phyloP scores from a whole-genome alignment of 306 rosid species.

The Citrullus colocynthis region DNA sequence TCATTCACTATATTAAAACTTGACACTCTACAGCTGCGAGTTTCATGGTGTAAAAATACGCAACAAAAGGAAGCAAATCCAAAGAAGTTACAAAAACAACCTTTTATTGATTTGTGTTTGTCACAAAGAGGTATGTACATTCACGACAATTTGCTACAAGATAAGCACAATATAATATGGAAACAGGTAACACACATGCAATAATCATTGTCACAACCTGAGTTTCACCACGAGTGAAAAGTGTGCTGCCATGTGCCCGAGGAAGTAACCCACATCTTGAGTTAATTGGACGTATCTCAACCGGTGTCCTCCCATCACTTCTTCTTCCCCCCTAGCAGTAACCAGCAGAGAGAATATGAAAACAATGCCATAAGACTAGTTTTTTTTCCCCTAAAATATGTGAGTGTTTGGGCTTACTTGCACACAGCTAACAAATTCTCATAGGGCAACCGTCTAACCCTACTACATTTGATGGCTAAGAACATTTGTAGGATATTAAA shows the following conservation, averaged over 20 bases:
- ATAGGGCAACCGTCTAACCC: not conserved
- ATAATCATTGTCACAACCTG: constrained; percentile 42
- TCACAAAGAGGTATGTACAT: not conserved
- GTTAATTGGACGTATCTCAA: constrained; percentile 68
- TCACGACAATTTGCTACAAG: not conserved
- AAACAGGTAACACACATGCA: constrained; percentile 2
- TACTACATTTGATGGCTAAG: not conserved
- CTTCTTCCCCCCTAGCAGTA: constrained; percentile 67
- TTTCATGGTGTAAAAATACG: no score
- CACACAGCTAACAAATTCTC: not conserved
- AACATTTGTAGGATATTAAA: not conserved
- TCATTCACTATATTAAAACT: no score
- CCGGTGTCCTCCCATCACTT: constrained; percentile 79
- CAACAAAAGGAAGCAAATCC: not conserved
- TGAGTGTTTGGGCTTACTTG: not conserved
- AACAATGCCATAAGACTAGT: not conserved
- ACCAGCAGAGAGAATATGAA: not conserved
- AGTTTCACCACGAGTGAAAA: constrained; percentile 96
- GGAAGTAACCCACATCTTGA: constrained; percentile 85
- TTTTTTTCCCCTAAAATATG: not conserved
- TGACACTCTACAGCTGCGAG: no score
- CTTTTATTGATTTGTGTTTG: not conserved
- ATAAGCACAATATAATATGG: not conserved
- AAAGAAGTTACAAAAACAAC: not conserved
- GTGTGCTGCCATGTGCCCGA: constrained; percentile 97